Conservation (phyloP, 345 rosid species). For the Turritis glabra region DNA sequence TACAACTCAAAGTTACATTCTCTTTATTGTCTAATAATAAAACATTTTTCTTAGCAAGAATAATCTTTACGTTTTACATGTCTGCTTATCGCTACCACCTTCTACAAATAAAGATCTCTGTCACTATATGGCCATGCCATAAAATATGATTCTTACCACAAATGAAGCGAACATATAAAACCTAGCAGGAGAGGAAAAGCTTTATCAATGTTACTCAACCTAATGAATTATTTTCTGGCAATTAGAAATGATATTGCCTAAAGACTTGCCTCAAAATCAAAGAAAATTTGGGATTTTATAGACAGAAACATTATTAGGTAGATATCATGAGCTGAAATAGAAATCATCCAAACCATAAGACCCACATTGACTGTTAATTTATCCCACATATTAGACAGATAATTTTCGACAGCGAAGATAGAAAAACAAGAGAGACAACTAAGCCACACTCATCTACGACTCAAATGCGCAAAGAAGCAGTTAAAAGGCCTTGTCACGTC, state of each 20-base stretch:
- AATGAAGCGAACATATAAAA: background rate
- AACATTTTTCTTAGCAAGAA: background rate
- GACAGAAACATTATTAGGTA: background rate
- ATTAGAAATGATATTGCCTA: background rate
- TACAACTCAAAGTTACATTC: background rate
- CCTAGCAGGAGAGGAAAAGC: background rate
- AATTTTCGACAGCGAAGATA: background rate
- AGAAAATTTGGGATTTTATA: background rate
- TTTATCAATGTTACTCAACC: background rate
- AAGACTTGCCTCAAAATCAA: background rate
- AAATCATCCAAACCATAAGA: conserved; percentile 5
- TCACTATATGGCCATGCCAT: background rate
- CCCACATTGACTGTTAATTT: background rate
- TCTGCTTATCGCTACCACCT: background rate
- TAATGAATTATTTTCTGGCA: background rate
- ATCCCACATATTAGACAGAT: background rate
- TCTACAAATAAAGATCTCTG: no score
- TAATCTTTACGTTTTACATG: background rate
- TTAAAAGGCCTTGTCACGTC: conserved; percentile 1
- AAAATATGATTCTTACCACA: background rate
- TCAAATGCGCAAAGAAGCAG: background rate
- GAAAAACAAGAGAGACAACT: background rate
- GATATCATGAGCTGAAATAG: background rate
- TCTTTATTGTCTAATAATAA: no score
- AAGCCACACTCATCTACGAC: conserved; percentile 17